Evolutionary conservation across 352 stramenopile species (phyloP), one percentile per base, ranked within the genome.

Genomic region (Thalassiosira allenii): DNA sequence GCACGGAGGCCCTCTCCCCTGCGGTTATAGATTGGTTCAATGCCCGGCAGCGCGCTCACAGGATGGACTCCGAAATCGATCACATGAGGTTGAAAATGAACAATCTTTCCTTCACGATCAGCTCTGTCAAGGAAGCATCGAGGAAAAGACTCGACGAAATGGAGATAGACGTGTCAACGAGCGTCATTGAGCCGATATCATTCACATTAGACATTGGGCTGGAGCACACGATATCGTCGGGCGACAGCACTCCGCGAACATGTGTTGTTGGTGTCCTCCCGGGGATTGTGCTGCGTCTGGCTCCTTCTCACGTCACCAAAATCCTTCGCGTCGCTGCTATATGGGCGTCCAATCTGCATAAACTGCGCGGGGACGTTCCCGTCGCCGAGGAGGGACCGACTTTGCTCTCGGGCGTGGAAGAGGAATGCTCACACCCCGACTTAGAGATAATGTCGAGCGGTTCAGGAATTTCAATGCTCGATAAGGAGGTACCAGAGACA

Each of bases 171-270:
- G 47, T 73, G 33, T 84, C 75, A 8, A 68, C 52, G 1, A 88
- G 81, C 58, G 72, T 94, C 27, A 90, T 94, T 70, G 85, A 93
- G 83, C 91, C 91, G n/a, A 83, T 94, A 49, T 85, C 83, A 12
- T 71, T 92, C 23, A 80, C 65, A 0, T 68, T 94, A 32, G 76
- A 89, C 53, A 83, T 93, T 73, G 91, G 86, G 49, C 64, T 95
- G 14, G 87, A 93, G 52, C 81, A 75, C 41, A 82, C 65, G 1
- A 64, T 79, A 54, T 81, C 67, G 34, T 81, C 81, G 14, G 69
- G 37, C 40, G 68, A 81, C 56, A 79, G 73, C 37, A 76, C 65
- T 14, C 85, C 88, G 49, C 79, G 84, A 49, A 84, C 84, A 54
- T 94, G 86, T 77, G 74, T 87, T 51, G 74, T 92, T 79, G 90